phyloP scores from a whole-genome alignment of 2,329 filamentous ascomycete genomes.

The Colletotrichum chrysophilum region DNA sequence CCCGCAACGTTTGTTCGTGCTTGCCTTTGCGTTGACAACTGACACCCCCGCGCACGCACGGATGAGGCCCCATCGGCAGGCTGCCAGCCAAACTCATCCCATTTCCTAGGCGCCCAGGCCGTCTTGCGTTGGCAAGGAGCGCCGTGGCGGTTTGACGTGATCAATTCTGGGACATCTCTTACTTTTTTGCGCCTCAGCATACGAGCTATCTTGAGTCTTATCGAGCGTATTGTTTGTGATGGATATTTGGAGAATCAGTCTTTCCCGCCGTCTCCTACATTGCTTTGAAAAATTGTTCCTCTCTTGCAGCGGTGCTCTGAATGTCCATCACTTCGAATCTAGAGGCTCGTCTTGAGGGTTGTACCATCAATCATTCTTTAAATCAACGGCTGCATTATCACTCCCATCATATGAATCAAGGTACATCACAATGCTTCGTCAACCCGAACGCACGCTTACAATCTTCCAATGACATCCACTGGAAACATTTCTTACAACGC shows the following conservation, averaged over 20 bases:
- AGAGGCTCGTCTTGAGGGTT: background rate
- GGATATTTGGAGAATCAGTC: background rate
- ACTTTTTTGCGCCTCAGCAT: background rate
- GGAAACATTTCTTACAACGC: background rate
- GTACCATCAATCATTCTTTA: background rate
- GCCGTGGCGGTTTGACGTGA: background rate
- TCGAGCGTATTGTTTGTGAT: background rate
- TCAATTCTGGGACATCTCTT: background rate
- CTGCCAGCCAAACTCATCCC: background rate
- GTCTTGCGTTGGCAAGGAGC: background rate
- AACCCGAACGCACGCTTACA: background rate
- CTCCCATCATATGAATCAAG: background rate
- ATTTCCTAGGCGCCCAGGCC: background rate
- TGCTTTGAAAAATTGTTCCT: no score
- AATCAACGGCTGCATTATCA: background rate
- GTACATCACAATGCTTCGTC: background rate
- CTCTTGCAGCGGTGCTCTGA: no score
- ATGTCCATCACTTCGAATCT: background rate
- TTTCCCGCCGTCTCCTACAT: background rate
- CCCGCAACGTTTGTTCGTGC: background rate
- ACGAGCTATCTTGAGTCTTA: background rate
- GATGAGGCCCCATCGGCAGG: background rate
- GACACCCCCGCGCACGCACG: background rate
- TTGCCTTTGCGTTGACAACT: background rate
- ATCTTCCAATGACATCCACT: background rate